A percentile compares a stretch with the other conserved stretches of the same genome.
Evolutionary conservation across 2,329 filamentous ascomycete species (phyloP).

Genomic region (Ceratocystis albifundus): DNA sequence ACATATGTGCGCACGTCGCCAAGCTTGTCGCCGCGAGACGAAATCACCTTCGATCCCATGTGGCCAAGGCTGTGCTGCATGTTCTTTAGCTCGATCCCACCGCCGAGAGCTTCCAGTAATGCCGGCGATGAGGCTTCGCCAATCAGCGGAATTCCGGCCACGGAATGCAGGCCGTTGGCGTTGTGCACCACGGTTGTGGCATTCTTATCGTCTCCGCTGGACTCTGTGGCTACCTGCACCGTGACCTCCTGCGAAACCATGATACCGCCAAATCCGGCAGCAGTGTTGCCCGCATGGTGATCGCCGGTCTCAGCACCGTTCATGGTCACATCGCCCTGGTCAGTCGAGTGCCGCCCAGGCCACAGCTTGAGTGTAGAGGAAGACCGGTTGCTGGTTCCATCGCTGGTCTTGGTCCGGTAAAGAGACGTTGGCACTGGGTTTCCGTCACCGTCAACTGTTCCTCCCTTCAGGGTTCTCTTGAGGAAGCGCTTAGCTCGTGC

Average conservation of each 20-base stretch:
- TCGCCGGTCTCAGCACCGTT: neutral
- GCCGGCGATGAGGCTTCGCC: slow-evolving; percentile 17
- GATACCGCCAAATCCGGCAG: slow-evolving; percentile 41
- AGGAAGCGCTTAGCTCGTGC: slow-evolving; percentile 14
- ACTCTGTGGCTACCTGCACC: slow-evolving; percentile 33
- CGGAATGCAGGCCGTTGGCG: slow-evolving; percentile 6
- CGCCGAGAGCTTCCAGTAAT: neutral
- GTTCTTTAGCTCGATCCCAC: slow-evolving; percentile 19
- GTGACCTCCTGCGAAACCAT: slow-evolving; percentile 52
- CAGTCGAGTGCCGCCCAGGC: slow-evolving; percentile 24
- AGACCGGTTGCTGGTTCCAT: slow-evolving; percentile 27
- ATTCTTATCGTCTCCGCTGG: slow-evolving; percentile 24
- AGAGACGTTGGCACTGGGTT: slow-evolving; percentile 27
- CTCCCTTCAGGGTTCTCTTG: slow-evolving; percentile 16
- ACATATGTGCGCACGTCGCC: slow-evolving; percentile 34
- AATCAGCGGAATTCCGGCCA: slow-evolving; percentile 16
- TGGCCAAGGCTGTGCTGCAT: slow-evolving; percentile 27
- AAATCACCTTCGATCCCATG: slow-evolving; percentile 26
- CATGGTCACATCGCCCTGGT: neutral
- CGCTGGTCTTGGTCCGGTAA: slow-evolving; percentile 24
- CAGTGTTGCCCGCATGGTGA: slow-evolving; percentile 18
- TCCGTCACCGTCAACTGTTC: slow-evolving; percentile 28
- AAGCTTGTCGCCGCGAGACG: slow-evolving; percentile 29
- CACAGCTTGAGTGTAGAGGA: slow-evolving; percentile 31
- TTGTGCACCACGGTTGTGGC: slow-evolving; percentile 1